These are phyloP conservation scores for Sordaria brevicollis DNA, from an alignment of 495 filamentous ascomycete genomes.

Conservation along the genomic window DNA sequence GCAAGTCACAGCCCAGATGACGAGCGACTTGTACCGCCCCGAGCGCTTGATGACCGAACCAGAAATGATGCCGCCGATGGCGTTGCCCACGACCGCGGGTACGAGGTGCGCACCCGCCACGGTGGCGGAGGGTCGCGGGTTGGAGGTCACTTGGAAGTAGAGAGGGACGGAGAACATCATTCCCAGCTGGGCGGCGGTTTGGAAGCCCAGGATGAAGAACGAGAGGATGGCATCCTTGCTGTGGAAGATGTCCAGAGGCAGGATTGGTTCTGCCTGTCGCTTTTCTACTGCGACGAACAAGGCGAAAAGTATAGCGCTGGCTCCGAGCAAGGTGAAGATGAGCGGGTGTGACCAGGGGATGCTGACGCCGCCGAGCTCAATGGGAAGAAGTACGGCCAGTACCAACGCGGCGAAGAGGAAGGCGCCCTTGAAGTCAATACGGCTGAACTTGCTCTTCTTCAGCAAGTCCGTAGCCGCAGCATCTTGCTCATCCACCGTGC, in stretches of 20 bases:
- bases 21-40: conserved; percentile 47
- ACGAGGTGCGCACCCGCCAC: conserved; percentile 51
- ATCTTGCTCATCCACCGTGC: background rate
- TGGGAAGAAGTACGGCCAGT: conserved; percentile 38
- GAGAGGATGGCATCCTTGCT: conserved; percentile 43
- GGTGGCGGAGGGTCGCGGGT: conserved; percentile 37
- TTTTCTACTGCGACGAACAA: conserved; percentile 43
- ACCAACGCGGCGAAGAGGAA: conserved; percentile 38
- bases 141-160: conserved; percentile 57
- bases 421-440: conserved; percentile 52
- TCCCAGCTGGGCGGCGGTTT: conserved; percentile 47
- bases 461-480: background rate
- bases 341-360: conserved; percentile 46
- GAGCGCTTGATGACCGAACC: conserved; percentile 49
- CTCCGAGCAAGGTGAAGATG: conserved; percentile 24
- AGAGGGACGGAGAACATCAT: conserved; percentile 54
- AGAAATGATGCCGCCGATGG: conserved; percentile 49
- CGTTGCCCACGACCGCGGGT: conserved; percentile 56
- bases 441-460: conserved; percentile 22
- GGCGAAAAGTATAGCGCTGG: conserved; percentile 26
- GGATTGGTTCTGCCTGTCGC: conserved; percentile 48
- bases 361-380: conserved; percentile 50
- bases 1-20: conserved; percentile 39
- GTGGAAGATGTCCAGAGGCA: conserved; percentile 47
- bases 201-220: conserved; percentile 43